A percentile compares a stretch with the other conserved stretches of the same genome.
Evolutionary conservation across 352 stramenopile species (phyloP).

Genomic region (Hyaloperonospora arabidopsidis): DNA sequence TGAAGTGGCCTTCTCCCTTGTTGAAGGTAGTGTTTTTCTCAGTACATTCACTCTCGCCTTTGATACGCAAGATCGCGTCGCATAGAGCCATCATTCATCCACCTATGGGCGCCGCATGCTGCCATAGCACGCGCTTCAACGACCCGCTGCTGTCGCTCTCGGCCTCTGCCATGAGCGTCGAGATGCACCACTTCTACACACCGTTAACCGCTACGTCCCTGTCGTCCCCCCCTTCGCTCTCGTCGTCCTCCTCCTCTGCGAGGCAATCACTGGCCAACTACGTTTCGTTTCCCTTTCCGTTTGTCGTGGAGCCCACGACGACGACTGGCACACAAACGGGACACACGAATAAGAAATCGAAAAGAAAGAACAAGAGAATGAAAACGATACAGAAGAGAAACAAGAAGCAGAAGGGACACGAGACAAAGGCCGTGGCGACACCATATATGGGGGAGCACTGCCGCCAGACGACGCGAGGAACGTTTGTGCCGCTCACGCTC

Average conservation of each 20-base stretch:
- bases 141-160: slow-evolving; percentile 45
- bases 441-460: slow-evolving; percentile 52
- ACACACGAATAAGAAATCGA: slow-evolving; percentile 12
- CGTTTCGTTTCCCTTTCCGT: slow-evolving; percentile 73
- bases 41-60: slow-evolving; percentile 9
- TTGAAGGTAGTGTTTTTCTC: slow-evolving; percentile 11
- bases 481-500: slow-evolving; percentile 44
- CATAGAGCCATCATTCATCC: slow-evolving; percentile 2
- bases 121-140: slow-evolving; percentile 62
- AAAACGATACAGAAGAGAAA: not conserved
- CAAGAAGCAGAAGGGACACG: slow-evolving; percentile 3
- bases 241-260: slow-evolving; percentile 13
- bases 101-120: slow-evolving; percentile 62
- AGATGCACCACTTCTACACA: slow-evolving; percentile 24
- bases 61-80: not conserved
- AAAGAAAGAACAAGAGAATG: slow-evolving; percentile 10
- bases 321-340: not conserved
- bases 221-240: too few relatives aligned
- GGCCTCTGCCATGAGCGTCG: slow-evolving; percentile 20
- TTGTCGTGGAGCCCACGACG: slow-evolving; percentile 33
- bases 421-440: not conserved
- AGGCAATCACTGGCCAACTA: slow-evolving; percentile 63
- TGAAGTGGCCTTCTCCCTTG: too few relatives aligned
- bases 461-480: slow-evolving; percentile 30
- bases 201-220: too few relatives aligned